Percentiles rank a stretch among this genome's conserved stretches.
phyloP scores from a whole-genome alignment of 2,329 filamentous ascomycete species.

The Pseudogymnoascus verrucosus region DNA sequence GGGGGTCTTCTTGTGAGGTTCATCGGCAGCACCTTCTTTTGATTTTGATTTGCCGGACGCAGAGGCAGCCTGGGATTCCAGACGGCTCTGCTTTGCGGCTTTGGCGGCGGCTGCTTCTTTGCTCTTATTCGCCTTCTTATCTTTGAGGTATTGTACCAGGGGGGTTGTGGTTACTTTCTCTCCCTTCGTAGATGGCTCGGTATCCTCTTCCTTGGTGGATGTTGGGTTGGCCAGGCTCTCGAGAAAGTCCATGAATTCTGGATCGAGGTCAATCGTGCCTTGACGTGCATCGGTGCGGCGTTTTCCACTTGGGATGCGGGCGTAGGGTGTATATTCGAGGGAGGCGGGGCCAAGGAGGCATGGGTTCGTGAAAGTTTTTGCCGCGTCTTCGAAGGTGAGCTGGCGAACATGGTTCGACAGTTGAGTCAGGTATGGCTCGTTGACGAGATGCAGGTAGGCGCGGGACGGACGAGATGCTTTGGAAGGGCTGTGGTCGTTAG shows the following conservation, averaged over 20 bases:
- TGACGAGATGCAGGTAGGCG: slow-evolving; percentile 76
- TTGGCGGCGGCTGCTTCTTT: slow-evolving; percentile 50
- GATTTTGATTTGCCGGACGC: slow-evolving; percentile 39
- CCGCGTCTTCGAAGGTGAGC: slow-evolving; percentile 71
- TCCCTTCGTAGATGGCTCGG: slow-evolving; percentile 31
- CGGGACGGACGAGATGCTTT: slow-evolving; percentile 76
- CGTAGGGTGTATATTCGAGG: slow-evolving; percentile 76
- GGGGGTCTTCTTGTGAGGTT: slow-evolving; percentile 43
- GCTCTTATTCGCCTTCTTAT: slow-evolving; percentile 75
- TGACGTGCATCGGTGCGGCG: slow-evolving; percentile 74
- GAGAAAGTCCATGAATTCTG: slow-evolving; percentile 90
- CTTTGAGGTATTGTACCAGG: slow-evolving; percentile 78
- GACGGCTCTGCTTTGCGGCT: slow-evolving; percentile 43
- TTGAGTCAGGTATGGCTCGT: slow-evolving; percentile 55
- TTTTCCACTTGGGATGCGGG: slow-evolving; percentile 69
- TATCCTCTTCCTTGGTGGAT: slow-evolving; percentile 39
- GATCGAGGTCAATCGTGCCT: slow-evolving; percentile 92
- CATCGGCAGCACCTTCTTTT: slow-evolving; percentile 24
- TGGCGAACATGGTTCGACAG: slow-evolving; percentile 65
- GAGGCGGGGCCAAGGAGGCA: slow-evolving; percentile 70
- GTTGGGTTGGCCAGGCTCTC: slow-evolving; percentile 71
- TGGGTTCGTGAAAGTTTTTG: slow-evolving; percentile 62
- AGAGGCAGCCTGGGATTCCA: slow-evolving; percentile 40
- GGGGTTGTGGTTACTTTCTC: slow-evolving; percentile 74
- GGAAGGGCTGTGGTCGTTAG: slow-evolving; percentile 49